Conservation (phyloP, 108 stramenopile species). For the Nannochloropsis gaditana region DNA sequence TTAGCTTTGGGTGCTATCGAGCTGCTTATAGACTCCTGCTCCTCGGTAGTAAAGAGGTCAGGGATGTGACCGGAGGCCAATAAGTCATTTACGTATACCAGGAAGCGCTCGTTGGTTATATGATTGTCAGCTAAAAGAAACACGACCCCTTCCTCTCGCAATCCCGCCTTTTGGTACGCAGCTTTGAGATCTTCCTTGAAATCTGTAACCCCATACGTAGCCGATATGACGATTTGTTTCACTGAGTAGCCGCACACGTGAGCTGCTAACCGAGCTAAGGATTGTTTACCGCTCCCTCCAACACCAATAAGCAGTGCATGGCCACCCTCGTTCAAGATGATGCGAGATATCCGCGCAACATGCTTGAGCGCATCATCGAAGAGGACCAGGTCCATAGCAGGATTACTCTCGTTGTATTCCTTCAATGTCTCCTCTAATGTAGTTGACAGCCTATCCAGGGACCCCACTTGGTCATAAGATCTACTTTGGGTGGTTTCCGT, state of each 20-base stretch:
- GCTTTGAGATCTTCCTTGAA: slow-evolving; percentile 70
- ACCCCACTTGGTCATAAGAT: slow-evolving; percentile 58
- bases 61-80: slow-evolving; percentile 66
- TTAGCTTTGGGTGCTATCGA: slow-evolving; percentile 60
- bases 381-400: slow-evolving; percentile 63
- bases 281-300: slow-evolving; percentile 64
- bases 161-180: slow-evolving; percentile 67
- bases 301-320: slow-evolving; percentile 69
- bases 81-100: slow-evolving; percentile 68
- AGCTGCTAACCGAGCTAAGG: slow-evolving; percentile 62
- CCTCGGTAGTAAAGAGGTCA: slow-evolving; percentile 66
- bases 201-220: slow-evolving; percentile 65
- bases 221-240: slow-evolving; percentile 63
- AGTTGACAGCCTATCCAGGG: slow-evolving; percentile 38
- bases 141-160: slow-evolving; percentile 68
- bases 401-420: slow-evolving; percentile 65
- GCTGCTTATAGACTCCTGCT: slow-evolving; percentile 63
- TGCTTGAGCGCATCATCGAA: slow-evolving; percentile 70
- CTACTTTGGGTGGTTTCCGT: slow-evolving; percentile 56
- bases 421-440: slow-evolving; percentile 56
- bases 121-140: slow-evolving; percentile 68
- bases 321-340: slow-evolving; percentile 60
- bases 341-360: slow-evolving; percentile 61
- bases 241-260: slow-evolving; percentile 63
- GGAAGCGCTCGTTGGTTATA: slow-evolving; percentile 71